Conservation (phyloP, 306 rosid genomes). For the Vachellia pachyceras region DNA sequence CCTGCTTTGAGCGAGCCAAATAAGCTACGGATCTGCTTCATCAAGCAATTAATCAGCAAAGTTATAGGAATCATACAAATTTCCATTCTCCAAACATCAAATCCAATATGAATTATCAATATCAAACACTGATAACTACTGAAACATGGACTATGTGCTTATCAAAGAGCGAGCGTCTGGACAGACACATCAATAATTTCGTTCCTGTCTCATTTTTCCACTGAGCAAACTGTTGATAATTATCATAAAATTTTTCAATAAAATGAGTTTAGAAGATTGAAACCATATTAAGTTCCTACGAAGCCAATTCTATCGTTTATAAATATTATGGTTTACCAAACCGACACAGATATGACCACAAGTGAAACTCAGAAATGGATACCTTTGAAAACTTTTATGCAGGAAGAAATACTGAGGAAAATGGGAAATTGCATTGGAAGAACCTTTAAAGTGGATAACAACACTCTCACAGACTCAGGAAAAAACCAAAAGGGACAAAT, state of each 20-base stretch:
- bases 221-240: not conserved
- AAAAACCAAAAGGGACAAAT: too few relatives aligned
- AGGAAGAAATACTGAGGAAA: not conserved
- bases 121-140: not conserved
- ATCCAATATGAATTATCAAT: not conserved
- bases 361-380: not conserved
- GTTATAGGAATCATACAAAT: not conserved
- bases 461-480: too few relatives aligned
- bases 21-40: conserved; percentile 32
- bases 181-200: too few relatives aligned
- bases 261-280: too few relatives aligned
- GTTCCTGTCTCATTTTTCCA: not conserved
- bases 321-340: not conserved
- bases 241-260: not conserved
- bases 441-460: too few relatives aligned
- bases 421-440: too few relatives aligned
- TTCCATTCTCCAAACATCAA: not conserved
- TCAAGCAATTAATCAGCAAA: not conserved
- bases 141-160: not conserved
- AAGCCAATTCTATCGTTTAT: not conserved
- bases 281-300: too few relatives aligned
- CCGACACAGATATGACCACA: not conserved
- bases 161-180: not conserved
- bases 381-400: not conserved
- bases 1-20: conserved; percentile 6